A percentile compares a stretch with the other conserved stretches of the same genome.
Conservation (phyloP, 2,329 filamentous ascomycete species). For the Madurella mycetomatis region DNA sequence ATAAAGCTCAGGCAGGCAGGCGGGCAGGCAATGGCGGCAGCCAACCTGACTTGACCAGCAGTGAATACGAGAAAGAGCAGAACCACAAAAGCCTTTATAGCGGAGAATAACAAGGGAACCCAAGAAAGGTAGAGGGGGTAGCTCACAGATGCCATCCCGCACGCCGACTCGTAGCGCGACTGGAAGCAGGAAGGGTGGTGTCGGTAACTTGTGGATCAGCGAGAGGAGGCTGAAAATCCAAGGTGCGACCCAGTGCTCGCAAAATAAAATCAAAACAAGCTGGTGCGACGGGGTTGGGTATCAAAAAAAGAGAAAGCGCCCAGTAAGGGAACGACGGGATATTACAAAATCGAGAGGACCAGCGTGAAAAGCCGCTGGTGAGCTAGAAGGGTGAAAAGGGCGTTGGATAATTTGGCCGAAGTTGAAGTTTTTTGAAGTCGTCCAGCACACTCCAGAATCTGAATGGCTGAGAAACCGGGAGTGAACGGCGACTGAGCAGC, state of each 20-base stretch:
- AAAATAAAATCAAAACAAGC: conserved; percentile 1
- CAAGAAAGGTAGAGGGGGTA: conserved; percentile 11
- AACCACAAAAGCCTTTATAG: conserved; percentile 9
- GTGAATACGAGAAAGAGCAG: conserved; percentile 1
- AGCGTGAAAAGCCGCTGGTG: neutral
- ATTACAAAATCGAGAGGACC: neutral
- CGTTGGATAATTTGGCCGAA: conserved; percentile 7
- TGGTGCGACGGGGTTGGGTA: conserved; percentile 17
- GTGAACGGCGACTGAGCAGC: neutral
- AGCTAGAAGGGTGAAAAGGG: neutral
- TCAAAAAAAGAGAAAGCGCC: conserved; percentile 11
- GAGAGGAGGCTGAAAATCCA: conserved; percentile 1
- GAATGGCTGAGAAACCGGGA: conserved; percentile 12
- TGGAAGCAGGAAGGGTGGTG: neutral
- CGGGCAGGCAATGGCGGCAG: neutral
- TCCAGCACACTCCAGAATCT: conserved; percentile 13
- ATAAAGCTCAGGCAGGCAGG: neutral
- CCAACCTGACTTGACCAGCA: neutral
- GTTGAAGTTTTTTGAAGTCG: conserved; percentile 17
- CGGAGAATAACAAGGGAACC: conserved; percentile 15
- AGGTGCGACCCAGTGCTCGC: conserved; percentile 11
- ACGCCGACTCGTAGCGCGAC: conserved; percentile 3
- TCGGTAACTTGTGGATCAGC: conserved; percentile 4
- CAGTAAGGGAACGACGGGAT: neutral
- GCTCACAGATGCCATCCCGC: conserved; percentile 28